Conservation (phyloP, 441 rosid genomes). For the Croton laevigatus region DNA sequence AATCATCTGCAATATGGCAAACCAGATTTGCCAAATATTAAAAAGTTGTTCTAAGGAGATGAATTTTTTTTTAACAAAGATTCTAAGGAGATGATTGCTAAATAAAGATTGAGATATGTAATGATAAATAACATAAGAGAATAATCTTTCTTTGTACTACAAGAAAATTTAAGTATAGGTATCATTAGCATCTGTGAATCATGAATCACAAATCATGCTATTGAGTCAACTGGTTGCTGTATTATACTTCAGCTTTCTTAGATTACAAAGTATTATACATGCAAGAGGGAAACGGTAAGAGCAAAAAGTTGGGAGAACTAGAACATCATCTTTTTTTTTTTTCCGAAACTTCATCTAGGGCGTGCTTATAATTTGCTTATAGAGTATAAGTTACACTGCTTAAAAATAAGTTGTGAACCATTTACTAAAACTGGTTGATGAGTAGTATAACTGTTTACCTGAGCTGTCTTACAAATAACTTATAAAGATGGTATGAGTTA, state of each 20-base stretch:
- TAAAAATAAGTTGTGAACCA: too few relatives aligned
- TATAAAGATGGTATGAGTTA: too few relatives aligned
- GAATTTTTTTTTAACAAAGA: too few relatives aligned
- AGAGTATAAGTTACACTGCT: too few relatives aligned
- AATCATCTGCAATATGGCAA: neutral
- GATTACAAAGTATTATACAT: neutral
- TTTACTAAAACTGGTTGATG: too few relatives aligned
- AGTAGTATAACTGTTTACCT: too few relatives aligned
- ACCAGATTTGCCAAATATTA: neutral
- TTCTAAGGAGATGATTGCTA: neutral
- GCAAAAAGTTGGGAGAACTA: neutral
- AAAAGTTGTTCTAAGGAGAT: neutral
- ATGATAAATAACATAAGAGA: neutral
- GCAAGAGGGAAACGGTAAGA: slow-evolving; percentile 1
- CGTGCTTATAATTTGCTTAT: too few relatives aligned
- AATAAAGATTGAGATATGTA: neutral
- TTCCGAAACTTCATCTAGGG: neutral
- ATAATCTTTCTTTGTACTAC: neutral
- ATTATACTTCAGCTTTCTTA: neutral
- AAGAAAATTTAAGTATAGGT: neutral
- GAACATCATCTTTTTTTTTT: neutral
- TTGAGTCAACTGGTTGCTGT: neutral
- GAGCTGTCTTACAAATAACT: too few relatives aligned
- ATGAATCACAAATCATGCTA: neutral
- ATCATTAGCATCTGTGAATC: neutral